phyloP scores from a whole-genome alignment of 768 basidiomycete genomes.

The Boletus rufocinnamomeus region DNA sequence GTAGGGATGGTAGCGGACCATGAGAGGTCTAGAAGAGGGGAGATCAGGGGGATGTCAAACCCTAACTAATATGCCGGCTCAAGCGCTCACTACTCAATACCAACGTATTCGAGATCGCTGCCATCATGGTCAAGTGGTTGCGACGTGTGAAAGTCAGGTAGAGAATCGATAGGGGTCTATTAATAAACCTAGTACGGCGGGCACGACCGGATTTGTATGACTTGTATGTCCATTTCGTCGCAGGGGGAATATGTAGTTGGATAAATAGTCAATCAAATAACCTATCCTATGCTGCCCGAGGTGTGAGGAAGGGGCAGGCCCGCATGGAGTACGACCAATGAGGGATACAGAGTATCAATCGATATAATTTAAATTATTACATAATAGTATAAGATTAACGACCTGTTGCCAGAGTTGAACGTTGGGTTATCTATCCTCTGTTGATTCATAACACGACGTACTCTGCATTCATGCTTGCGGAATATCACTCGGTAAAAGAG shows the following conservation, averaged over 20 bases:
- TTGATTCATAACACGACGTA: neutral
- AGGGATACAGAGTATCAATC: no score
- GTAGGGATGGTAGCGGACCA: slow-evolving; percentile 7
- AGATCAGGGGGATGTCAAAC: neutral
- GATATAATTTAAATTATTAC: neutral
- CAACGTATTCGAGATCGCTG: neutral
- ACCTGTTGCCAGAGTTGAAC: neutral
- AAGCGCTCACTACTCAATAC: neutral
- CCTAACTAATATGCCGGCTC: neutral
- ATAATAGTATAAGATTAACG: neutral
- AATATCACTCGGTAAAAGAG: neutral
- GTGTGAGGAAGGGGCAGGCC: no score
- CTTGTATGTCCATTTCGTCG: no score
- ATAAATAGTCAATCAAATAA: no score
- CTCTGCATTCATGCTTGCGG: neutral
- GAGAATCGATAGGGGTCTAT: no score
- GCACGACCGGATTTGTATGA: no score
- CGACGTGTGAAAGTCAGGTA: no score
- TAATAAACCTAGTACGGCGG: no score
- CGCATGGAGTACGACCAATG: no score
- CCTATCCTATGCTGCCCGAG: no score
- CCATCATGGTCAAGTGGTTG: neutral
- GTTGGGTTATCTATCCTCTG: neutral
- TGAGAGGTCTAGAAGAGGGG: neutral
- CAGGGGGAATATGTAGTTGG: no score